Base-by-base conservation (phyloP, 2,329 filamentous ascomycete genomes). In the Hypomyces rosellus region DNA sequence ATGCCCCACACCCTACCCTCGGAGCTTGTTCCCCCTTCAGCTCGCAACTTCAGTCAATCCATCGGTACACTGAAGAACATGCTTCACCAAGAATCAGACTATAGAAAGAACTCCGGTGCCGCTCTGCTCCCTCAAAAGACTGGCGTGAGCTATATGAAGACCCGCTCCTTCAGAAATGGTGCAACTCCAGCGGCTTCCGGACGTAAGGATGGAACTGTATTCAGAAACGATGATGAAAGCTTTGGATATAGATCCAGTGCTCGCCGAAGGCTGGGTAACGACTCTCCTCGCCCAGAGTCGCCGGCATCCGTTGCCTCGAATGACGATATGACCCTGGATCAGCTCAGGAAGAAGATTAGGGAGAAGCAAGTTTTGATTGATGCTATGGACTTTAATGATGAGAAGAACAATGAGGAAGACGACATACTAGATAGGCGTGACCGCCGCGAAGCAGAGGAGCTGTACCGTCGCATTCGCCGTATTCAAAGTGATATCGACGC, bases 121-220 rank as follows among this genome's bases (percentile, higher is more conserved):
- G 87, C 91, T 60, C 74, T 99, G 54, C 83, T 97, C 53, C 92
- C 93, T 4, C 93, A 97, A 65, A 91, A 89, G 71, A 97, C 93
- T 11, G 93, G 93, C n/a, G 91, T 99, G 15, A 97, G 92, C 71
- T 97, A 97, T 62, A 79, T 97, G 61, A 99, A 99, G 71, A 91
- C 82, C 49, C 92, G 95, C 60, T 99, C 93, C 0, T 95, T 99
- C 76, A 82, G 85, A 51, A 81, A 82, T 14, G 76, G 76, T 20
- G 77, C 77, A 25, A 77, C 76, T 34, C 78, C 78, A 2, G 71
- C 77, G 45, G 75, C 74, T 41, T 73, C 73, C 41, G 80, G 80
- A 36, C 86, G 91, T 45, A 97, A 97, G 67, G 93, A 99, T 71
- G 93, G 88, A 3, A 99, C 93, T 0, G 87, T 97, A 3, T 99